Base-by-base conservation (phyloP, 2,329 filamentous ascomycete genomes). In the Pseudogymnoascus sp. region DNA sequence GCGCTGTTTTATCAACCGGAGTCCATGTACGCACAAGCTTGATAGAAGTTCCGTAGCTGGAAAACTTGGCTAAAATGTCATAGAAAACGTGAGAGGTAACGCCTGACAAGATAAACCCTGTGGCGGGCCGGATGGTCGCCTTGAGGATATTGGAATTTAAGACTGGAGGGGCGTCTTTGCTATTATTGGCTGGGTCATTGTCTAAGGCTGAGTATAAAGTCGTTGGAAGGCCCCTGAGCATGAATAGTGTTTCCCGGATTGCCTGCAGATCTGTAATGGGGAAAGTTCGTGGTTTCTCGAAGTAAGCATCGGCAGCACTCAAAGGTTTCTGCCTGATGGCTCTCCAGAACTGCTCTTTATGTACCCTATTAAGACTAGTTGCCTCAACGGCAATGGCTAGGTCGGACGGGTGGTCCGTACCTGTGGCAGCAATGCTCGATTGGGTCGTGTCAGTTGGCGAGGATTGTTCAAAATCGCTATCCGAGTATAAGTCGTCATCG, bases 191-290 rank as follows among this genome's bases (percentile, higher is more conserved):
- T 13, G 11, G 9, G 15, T 31, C 11, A 1, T 59, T 41, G 33
- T 37, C 33, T 21, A n/a, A 29, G 8, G 11, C 40, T 1, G 21
- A 31, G 68, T 92, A 96, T 1, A 96, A 70, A 1, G 85, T 87
- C 2, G 89, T 93, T 5, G 86, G 82, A 3, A 94, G 76, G 0
- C 92, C 92, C 60, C 85, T 83, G 0, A 97, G 80, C 90, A 97
- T 95, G 68, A 90, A 93, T 0, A 97, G 77, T 0, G 85, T 83
- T 69, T 97, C 92, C 57, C 91, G 84, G 26, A 92, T 76, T 9
- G 86, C 77, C 65, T 92, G 85, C 1, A 89, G 77, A 71, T 96
- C 92, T 21, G 69, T 71, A 39, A 71, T 66, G 24, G 60, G 64
- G 47, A 58, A 29, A 26, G 47, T 33, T 15, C 24, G 35, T 17